These are phyloP conservation scores for Hagleromyces aurorensis DNA, from an alignment of 805 yeast genomes.

Conservation along the genomic window DNA sequence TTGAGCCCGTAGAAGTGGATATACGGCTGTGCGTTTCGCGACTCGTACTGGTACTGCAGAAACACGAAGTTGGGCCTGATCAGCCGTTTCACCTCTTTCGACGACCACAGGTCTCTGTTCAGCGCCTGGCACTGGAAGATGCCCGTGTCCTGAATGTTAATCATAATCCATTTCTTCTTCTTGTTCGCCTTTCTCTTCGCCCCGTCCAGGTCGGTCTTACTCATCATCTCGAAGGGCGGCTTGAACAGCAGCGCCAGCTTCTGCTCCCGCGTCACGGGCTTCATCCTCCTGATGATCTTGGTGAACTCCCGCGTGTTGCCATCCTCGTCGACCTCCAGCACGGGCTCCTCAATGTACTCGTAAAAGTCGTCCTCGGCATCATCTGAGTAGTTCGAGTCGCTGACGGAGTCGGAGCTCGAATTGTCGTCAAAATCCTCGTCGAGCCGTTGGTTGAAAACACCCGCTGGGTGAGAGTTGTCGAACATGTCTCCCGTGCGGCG, in stretches of 20 bases:
- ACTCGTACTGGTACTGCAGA: constrained; percentile 75
- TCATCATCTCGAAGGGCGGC: constrained; percentile 90
- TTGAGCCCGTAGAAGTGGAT: constrained; percentile 62
- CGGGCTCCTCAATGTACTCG: constrained; percentile 29
- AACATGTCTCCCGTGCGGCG: constrained; percentile 25
- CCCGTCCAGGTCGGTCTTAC: constrained; percentile 54
- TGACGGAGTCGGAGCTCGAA: constrained; percentile 31
- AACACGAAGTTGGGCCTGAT: constrained; percentile 69
- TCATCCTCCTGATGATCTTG: constrained; percentile 23
- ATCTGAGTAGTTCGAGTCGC: constrained; percentile 33
- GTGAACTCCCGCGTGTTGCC: constrained; percentile 32
- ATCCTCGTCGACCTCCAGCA: constrained; percentile 29
- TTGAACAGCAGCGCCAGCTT: constrained; percentile 76
- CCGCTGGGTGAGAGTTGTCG: constrained; percentile 29
- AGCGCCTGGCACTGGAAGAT: constrained; percentile 85
- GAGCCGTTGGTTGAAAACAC: constrained; percentile 33
- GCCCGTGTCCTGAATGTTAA: constrained; percentile 79
- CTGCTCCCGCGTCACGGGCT: constrained; percentile 30
- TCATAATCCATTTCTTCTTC: constrained; percentile 69
- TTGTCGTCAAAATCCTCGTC: constrained; percentile 14
- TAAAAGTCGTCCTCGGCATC: constrained; percentile 33
- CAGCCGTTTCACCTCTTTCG: constrained; percentile 50
- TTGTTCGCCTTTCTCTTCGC: constrained; percentile 61
- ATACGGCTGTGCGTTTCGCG: constrained; percentile 66
- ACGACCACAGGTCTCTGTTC: constrained; percentile 91